These are phyloP conservation scores for Tuber umbilicatum DNA, from an alignment of 495 filamentous ascomycete genomes.

Conservation along the genomic window DNA sequence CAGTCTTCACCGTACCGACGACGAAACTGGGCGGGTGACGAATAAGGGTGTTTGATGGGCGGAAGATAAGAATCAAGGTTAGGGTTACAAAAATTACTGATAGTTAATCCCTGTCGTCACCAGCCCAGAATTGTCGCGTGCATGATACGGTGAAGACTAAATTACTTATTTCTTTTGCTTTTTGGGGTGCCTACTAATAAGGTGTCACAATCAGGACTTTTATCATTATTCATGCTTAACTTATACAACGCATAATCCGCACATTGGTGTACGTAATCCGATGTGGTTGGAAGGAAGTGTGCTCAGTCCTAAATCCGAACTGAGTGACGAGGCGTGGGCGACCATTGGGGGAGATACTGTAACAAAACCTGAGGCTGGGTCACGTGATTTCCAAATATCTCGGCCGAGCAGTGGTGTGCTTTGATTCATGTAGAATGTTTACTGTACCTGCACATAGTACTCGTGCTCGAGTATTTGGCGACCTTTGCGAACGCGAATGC, in stretches of 20 bases:
- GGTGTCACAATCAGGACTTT: not conserved
- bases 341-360: not conserved
- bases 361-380: not conserved
- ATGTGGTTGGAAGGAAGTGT: not conserved
- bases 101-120: too few relatives aligned
- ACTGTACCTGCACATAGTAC: too few relatives aligned
- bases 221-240: not conserved
- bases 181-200: not conserved
- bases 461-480: too few relatives aligned
- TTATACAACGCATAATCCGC: not conserved
- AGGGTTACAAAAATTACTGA: too few relatives aligned
- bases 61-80: too few relatives aligned
- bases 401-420: not conserved
- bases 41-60: too few relatives aligned
- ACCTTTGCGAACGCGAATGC: too few relatives aligned
- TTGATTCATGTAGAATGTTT: too few relatives aligned
- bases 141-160: not conserved
- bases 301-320: not conserved
- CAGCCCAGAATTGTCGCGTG: too few relatives aligned
- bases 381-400: not conserved
- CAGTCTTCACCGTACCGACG: too few relatives aligned
- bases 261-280: not conserved
- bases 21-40: too few relatives aligned
- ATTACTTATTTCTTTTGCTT: not conserved
- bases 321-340: not conserved